Percentiles rank a stretch among this genome's conserved stretches.
These are phyloP conservation scores for Cyberlindnera veronae DNA, from an alignment of 805 yeast genomes.

Conservation along the genomic window DNA sequence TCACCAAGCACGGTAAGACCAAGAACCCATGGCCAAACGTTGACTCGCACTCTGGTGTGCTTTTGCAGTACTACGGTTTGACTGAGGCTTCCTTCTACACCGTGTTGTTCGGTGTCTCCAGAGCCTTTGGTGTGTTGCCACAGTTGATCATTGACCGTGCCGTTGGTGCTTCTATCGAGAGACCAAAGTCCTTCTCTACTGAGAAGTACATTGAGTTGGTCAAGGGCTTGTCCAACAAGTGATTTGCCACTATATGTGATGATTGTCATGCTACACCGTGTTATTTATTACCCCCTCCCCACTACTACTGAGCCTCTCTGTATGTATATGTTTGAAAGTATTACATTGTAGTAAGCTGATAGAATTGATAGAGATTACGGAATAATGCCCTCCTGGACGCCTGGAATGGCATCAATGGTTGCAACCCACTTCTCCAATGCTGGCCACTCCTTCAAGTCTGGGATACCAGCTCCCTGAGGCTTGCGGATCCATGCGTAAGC, in stretches of 20 bases:
- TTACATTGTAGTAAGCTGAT: too few species aligned
- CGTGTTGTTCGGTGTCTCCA: constrained; percentile 80
- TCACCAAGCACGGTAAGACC: constrained; percentile 83
- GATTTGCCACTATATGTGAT: too few species aligned
- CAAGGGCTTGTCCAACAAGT: constrained; percentile 35
- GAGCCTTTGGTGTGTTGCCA: constrained; percentile 84
- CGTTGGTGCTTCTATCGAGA: constrained; percentile 76
- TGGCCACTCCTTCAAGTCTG: constrained; percentile 39
- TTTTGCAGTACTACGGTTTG: constrained; percentile 81
- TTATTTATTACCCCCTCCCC: too few species aligned
- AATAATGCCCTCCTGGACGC: constrained; percentile 25
- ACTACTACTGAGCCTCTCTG: too few species aligned
- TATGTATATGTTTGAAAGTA: too few species aligned
- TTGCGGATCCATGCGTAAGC: constrained; percentile 44
- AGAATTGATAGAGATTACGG: too few species aligned
- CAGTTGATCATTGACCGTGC: constrained; percentile 85
- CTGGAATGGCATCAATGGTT: constrained; percentile 32
- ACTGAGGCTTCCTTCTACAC: constrained; percentile 82
- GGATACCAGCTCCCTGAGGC: constrained; percentile 20
- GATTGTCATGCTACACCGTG: too few species aligned
- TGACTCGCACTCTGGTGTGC: constrained; percentile 83
- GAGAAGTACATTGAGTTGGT: constrained; percentile 87
- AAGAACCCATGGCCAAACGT: constrained; percentile 94
- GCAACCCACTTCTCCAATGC: constrained; percentile 39
- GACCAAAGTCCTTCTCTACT: constrained; percentile 92